Conservation (phyloP, 331 rosid species). For the Erythrophleum ivorense region DNA sequence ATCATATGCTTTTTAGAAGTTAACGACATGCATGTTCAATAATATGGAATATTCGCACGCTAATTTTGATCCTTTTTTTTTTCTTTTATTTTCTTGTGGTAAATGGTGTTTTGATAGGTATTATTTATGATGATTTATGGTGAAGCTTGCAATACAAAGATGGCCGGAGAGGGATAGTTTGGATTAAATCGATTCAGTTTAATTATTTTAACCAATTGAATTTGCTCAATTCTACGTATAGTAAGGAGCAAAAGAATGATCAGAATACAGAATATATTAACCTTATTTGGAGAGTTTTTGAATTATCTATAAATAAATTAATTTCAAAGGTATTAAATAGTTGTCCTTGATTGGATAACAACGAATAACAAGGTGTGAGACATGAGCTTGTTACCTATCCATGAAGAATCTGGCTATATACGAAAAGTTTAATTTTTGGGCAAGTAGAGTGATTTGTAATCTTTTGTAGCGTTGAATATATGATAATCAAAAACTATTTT, state of each 20-base stretch:
- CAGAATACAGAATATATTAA: not conserved
- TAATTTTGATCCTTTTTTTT: not conserved
- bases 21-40: not conserved
- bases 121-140: too few species aligned
- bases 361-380: not conserved
- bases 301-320: not conserved
- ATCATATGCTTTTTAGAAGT: conserved; percentile 2
- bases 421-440: not conserved
- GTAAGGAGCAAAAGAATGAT: not conserved
- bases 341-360: too few species aligned
- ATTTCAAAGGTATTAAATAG: not conserved
- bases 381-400: not conserved
- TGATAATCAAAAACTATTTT: too few species aligned
- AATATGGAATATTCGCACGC: not conserved
- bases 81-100: not conserved
- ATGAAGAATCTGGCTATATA: not conserved
- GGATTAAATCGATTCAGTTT: too few species aligned
- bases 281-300: not conserved
- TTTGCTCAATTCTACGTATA: too few species aligned
- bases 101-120: not conserved
- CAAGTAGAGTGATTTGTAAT: too few species aligned
- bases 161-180: too few species aligned
- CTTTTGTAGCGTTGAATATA: too few species aligned
- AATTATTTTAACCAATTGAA: too few species aligned
- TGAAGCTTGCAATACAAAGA: too few species aligned